Conservation (phyloP, 2,329 filamentous ascomycete species). For the Ampelomyces quisqualis region DNA sequence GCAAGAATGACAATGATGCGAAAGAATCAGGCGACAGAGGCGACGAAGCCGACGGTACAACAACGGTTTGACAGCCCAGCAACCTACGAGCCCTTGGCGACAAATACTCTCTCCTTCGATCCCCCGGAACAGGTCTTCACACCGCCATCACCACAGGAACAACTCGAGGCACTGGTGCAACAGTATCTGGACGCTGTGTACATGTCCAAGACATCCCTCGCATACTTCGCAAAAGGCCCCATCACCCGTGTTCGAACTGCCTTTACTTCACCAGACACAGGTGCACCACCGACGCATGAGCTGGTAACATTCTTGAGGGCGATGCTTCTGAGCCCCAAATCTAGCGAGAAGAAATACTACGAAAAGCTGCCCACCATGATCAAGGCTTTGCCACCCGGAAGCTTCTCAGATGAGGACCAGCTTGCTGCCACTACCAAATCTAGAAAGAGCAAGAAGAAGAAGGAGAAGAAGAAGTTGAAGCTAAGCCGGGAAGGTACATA, state of each 20-base stretch:
- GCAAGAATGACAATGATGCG: constrained; percentile 38
- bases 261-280: constrained; percentile 64
- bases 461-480: constrained; percentile 51
- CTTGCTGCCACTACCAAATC: constrained; percentile 32
- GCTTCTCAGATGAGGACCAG: constrained; percentile 48
- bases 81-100: constrained; percentile 3
- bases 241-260: constrained; percentile 72
- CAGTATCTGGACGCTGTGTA: constrained; percentile 51
- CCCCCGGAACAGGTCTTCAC: constrained; percentile 8
- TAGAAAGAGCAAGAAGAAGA: constrained; percentile 49
- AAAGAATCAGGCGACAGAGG: constrained; percentile 9
- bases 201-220: constrained; percentile 66
- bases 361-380: constrained; percentile 67
- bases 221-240: constrained; percentile 82
- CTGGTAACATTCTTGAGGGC: constrained; percentile 68
- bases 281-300: constrained; percentile 61
- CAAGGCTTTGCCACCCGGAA: constrained; percentile 55
- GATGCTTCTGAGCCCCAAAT: constrained; percentile 64
- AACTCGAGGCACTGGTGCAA: constrained; percentile 54
- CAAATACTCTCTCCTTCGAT: constrained; percentile 4
- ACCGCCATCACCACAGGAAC: constrained; percentile 33
- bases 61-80: constrained; percentile 1
- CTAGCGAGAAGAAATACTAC: constrained; percentile 79
- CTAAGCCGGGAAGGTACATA: constrained; percentile 69
- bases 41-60: constrained; percentile 5